Evolutionary conservation across 805 yeast species (phyloP), one percentile per base, ranked within the genome.

Genomic region (Starmerella floris): DNA sequence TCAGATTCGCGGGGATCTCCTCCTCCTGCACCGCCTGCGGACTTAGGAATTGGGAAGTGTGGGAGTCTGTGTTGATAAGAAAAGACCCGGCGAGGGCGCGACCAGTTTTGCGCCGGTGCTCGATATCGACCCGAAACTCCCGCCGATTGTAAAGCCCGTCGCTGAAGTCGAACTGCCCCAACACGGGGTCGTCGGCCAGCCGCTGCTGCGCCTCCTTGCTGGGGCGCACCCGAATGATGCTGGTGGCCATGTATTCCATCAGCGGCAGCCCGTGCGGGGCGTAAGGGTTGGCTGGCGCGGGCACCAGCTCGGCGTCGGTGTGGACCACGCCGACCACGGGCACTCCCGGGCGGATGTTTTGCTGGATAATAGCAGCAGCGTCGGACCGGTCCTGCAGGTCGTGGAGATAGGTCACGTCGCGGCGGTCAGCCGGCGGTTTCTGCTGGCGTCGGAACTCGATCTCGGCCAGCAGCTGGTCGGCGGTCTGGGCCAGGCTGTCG

Each of bases 61-160:
- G 66, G 1, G 23, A 10, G 15, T 23, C 30, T 2, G 41, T 17
- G 55, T 83, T 72, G 2, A 83, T 65, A 5, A 55, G 57, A 55
- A 73, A 83, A 6, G 63, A 57, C 42, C 77, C 78, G 1, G 66
- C 59, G 22, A 79, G 55, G 0, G 93, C 73, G 40, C 95, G 69
- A 0, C 98, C 98, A 0, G 94, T 81, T 55, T 82, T 82, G 42
- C 96, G 70, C 44, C 91, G 70, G 52, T 78, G 81, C 5, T 71
- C 74, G 42, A 91, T 57, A 3, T 63, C 64, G 3, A 78, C 56
- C 30, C 62, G 61, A 59, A 74, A 79, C 1, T 23, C 48, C 1
- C 60, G 47, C 28, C 63, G 60, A 54, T 84, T 81, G 39, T 70
- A 56, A 5, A 45, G 23, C 10, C 25, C 8, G 2, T 70, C 70